phyloP scores from a whole-genome alignment of 1,284 basidiomycete genomes.

The Marasmius fiardii region DNA sequence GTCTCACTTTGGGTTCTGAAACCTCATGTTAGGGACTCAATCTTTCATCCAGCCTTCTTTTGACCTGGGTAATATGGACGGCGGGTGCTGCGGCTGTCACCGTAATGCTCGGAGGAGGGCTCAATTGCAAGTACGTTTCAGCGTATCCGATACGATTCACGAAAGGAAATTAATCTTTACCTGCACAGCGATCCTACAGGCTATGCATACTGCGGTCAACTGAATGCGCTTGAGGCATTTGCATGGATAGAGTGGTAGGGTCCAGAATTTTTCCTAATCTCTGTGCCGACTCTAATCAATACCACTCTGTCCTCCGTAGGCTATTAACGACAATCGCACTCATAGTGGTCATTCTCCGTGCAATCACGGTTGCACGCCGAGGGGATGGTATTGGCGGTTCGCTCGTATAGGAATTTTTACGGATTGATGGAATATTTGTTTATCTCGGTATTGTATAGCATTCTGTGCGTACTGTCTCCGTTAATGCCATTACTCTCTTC shows the following conservation, averaged over 20 bases:
- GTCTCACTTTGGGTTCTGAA: slow-evolving; percentile 27
- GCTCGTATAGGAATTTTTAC: slow-evolving; percentile 30
- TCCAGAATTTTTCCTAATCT: background rate
- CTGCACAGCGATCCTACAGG: slow-evolving; percentile 6
- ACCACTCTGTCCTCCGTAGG: slow-evolving; percentile 29
- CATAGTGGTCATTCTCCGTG: slow-evolving; percentile 50
- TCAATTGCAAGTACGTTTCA: slow-evolving; percentile 57
- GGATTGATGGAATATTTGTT: background rate
- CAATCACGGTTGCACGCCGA: slow-evolving; percentile 43
- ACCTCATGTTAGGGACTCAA: no score
- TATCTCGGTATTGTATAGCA: no score
- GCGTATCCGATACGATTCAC: background rate
- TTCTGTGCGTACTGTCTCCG: no score
- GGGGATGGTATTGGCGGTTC: slow-evolving; percentile 56
- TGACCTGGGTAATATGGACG: slow-evolving; percentile 74
- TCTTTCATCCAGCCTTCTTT: slow-evolving; percentile 37
- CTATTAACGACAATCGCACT: slow-evolving; percentile 52
- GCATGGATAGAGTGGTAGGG: slow-evolving; percentile 59
- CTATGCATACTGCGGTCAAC: slow-evolving; percentile 55
- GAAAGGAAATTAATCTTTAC: background rate
- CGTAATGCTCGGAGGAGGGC: slow-evolving; percentile 56
- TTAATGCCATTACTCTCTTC: no score
- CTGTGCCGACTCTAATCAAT: background rate
- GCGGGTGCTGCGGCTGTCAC: slow-evolving; percentile 68
- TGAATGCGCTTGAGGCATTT: slow-evolving; percentile 60